Conservation (phyloP, 768 basidiomycete genomes). For the Gautieria morchelliformis region DNA sequence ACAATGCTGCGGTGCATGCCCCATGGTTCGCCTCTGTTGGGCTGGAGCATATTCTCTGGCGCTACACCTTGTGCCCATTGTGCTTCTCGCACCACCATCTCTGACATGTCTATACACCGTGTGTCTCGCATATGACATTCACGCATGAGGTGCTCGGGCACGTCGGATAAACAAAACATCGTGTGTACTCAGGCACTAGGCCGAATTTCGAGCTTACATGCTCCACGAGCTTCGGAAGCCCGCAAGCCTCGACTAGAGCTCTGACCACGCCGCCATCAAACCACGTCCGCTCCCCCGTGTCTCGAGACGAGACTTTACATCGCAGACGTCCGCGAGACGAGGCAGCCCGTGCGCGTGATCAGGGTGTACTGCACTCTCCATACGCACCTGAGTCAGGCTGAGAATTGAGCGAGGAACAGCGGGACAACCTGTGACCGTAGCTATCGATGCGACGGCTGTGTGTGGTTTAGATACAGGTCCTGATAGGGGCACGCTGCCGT, state of each 20-base stretch:
- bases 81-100: not conserved
- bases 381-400: constrained; percentile 79
- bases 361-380: constrained; percentile 62
- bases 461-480: constrained; percentile 35
- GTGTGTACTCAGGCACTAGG: constrained; percentile 28
- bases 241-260: constrained; percentile 74
- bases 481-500: constrained; percentile 4
- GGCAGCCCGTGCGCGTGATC: constrained; percentile 78
- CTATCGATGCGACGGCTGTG: constrained; percentile 89
- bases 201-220: not conserved
- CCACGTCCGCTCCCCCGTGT: constrained; percentile 21
- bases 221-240: constrained; percentile 65
- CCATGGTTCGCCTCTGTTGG: no score
- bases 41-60: constrained; percentile 85
- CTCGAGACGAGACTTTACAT: not conserved
- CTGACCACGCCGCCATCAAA: constrained; percentile 64
- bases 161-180: constrained; percentile 74
- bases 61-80: constrained; percentile 59
- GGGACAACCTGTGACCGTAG: no score
- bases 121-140: not conserved
- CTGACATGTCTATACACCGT: constrained; percentile 32
- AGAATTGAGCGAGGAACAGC: no score
- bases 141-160: constrained; percentile 72
- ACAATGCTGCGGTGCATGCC: constrained; percentile 73
- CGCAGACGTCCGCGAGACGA: constrained; percentile 67